Conservation (phyloP, 2,329 filamentous ascomycete genomes). For the Zasmidium angulare region DNA sequence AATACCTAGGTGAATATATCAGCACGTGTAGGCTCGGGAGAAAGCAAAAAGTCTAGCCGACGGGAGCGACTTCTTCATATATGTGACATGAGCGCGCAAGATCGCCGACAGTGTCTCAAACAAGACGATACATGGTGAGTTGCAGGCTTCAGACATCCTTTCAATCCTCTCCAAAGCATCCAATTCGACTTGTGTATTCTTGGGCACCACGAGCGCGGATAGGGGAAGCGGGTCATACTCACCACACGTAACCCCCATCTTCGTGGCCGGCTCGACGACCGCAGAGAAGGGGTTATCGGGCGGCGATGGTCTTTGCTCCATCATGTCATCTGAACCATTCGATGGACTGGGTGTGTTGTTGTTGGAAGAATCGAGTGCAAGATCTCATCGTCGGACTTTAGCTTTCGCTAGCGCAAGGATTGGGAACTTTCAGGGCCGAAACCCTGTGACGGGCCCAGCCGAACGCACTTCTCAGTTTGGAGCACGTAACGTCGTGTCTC, state of each 20-base stretch:
- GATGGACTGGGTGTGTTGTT: neutral
- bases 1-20: constrained; percentile 48
- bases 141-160: neutral
- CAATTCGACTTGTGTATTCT: too few species aligned
- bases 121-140: neutral
- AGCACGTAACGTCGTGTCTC: neutral
- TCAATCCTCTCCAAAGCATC: neutral
- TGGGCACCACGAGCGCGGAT: neutral
- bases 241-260: constrained; percentile 36
- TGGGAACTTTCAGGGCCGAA: neutral
- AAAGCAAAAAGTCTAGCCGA: neutral
- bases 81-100: too few species aligned
- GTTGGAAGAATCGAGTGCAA: neutral
- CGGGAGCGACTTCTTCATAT: neutral
- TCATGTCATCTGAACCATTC: neutral
- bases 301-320: constrained; percentile 1
- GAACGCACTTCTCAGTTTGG: neutral
- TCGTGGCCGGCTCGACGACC: constrained; percentile 32
- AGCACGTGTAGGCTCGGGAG: constrained; percentile 6
- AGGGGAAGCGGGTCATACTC: constrained; percentile 16
- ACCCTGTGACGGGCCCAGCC: neutral
- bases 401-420: neutral
- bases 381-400: neutral
- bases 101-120: too few species aligned
- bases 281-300: constrained; percentile 23